phyloP scores from a whole-genome alignment of 176 grass and related monocot genomes.

The Lolium rigidum region DNA sequence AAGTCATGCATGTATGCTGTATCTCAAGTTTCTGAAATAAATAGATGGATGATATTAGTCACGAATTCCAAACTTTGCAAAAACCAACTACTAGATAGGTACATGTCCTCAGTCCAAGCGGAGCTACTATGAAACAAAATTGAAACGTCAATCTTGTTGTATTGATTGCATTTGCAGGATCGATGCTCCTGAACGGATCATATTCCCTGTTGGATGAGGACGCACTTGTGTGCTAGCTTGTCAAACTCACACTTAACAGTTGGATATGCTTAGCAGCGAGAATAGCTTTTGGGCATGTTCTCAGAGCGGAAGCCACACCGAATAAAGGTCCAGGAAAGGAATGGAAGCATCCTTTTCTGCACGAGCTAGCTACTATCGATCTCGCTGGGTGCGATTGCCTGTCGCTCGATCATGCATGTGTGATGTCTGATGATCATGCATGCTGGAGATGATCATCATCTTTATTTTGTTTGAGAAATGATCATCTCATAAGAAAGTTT shows the following conservation, averaged over 20 bases:
- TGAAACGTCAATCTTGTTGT: too few relatives aligned
- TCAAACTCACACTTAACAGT: not conserved
- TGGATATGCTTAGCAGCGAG: not conserved
- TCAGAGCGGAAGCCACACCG: not conserved
- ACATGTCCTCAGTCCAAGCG: too few relatives aligned
- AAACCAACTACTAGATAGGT: too few relatives aligned
- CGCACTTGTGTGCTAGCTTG: not conserved
- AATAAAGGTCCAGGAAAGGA: not conserved
- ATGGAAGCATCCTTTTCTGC: slow-evolving; percentile 1
- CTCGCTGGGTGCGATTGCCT: not conserved
- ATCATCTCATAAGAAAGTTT: not conserved
- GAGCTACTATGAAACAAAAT: too few relatives aligned
- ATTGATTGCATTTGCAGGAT: not conserved
- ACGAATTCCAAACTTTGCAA: too few relatives aligned
- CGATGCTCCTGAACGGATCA: not conserved
- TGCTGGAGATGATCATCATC: not conserved
- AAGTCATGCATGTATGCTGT: too few relatives aligned
- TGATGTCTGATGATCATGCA: not conserved
- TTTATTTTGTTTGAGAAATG: not conserved
- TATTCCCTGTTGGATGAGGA: not conserved
- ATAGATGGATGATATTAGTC: too few relatives aligned
- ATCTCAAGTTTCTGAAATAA: too few relatives aligned
- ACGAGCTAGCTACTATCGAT: not conserved
- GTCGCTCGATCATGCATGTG: not conserved
- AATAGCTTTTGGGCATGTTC: not conserved